Conservation (phyloP, 2,329 filamentous ascomycete species). For the Alternaria burnsii region DNA sequence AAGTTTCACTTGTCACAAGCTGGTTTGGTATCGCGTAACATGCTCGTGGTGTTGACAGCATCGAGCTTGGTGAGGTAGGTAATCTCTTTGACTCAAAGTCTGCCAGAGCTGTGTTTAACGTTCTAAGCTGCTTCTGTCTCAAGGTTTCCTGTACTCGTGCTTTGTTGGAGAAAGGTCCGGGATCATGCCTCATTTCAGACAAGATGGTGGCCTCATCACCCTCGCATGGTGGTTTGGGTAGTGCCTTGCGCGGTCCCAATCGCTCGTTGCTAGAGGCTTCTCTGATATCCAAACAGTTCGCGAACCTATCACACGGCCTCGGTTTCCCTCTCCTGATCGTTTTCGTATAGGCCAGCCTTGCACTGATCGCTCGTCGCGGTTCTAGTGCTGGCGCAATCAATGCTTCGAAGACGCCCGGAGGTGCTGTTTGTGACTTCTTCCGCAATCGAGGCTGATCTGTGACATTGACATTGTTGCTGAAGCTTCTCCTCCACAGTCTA, state of each 20-base stretch:
- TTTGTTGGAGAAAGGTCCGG: conserved; percentile 27
- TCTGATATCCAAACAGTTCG: conserved; percentile 1
- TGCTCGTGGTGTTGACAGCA: conserved; percentile 42
- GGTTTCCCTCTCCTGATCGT: conserved; percentile 8
- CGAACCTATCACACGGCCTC: not conserved
- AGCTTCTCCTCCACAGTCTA: conserved; percentile 4
- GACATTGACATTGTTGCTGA: conserved; percentile 16
- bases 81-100: conserved; percentile 25
- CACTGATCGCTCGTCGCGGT: conserved; percentile 41
- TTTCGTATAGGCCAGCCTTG: conserved; percentile 19
- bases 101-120: conserved; percentile 35
- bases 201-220: conserved; percentile 8
- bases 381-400: conserved; percentile 22
- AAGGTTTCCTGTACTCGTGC: conserved; percentile 34
- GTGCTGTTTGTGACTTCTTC: conserved; percentile 33
- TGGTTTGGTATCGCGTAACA: conserved; percentile 32
- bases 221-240: conserved; percentile 2
- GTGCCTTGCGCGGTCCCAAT: conserved; percentile 2
- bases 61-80: conserved; percentile 37
- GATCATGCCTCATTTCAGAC: not conserved
- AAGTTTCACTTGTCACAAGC: conserved; percentile 12
- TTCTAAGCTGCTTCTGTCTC: conserved; percentile 29
- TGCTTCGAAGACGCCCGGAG: conserved; percentile 23
- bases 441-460: conserved; percentile 20
- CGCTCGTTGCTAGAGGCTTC: conserved; percentile 12